A percentile compares a stretch with the other conserved stretches of the same genome.
Conservation (phyloP, 371 early-diverging fungal species). For the Circinella umbellata region DNA sequence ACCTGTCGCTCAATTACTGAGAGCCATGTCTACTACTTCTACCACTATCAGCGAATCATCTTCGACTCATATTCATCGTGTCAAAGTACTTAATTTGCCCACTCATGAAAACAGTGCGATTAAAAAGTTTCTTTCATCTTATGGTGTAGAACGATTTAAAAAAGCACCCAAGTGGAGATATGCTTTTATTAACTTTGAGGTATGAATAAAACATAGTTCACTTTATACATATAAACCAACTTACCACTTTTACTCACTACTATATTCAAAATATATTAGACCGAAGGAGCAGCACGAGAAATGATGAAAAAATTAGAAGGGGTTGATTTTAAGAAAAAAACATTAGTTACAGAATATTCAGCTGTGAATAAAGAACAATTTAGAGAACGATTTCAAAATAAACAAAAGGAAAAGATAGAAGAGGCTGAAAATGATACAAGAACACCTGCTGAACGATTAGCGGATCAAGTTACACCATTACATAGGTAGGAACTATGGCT, state of each 20-base stretch:
- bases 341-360: slow-evolving; percentile 35
- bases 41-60: not conserved
- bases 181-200: slow-evolving; percentile 50
- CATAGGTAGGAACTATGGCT: slow-evolving; percentile 43
- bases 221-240: not conserved
- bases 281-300: slow-evolving; percentile 47
- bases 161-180: slow-evolving; percentile 56
- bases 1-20: not conserved
- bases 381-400: slow-evolving; percentile 36
- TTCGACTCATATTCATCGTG: slow-evolving; percentile 26
- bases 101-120: slow-evolving; percentile 24
- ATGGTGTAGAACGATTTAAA: slow-evolving; percentile 39
- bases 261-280: slow-evolving; percentile 25
- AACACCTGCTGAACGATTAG: slow-evolving; percentile 64
- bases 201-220: slow-evolving; percentile 19
- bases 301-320: slow-evolving; percentile 42
- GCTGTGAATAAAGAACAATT: slow-evolving; percentile 25
- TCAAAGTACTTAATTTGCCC: slow-evolving; percentile 46
- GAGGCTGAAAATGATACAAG: slow-evolving; percentile 42
- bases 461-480: slow-evolving; percentile 78
- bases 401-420: slow-evolving; percentile 13
- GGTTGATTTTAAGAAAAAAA: slow-evolving; percentile 38
- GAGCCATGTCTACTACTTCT: not conserved
- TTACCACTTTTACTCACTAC: too few relatives aligned
- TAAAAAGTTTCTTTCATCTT: slow-evolving; percentile 32